A percentile compares a stretch with the other conserved stretches of the same genome.
phyloP scores from a whole-genome alignment of 306 rosid species.

The Inga oerstediana region DNA sequence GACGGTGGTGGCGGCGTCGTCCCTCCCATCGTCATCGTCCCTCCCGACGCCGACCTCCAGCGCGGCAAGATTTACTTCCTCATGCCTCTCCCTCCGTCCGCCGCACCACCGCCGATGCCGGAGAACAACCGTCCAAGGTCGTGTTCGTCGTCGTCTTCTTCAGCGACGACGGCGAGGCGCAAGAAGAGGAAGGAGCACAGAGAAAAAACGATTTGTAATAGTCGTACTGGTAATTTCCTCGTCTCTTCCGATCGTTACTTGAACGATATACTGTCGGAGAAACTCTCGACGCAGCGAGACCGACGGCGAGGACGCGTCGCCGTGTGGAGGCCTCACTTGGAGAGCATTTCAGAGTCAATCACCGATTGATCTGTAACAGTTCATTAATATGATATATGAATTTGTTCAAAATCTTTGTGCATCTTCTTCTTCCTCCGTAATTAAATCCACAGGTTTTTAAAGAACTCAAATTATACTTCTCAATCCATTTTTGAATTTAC shows the following conservation, averaged over 20 bases:
- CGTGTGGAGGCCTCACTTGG: constrained; percentile 86
- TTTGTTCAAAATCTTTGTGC: not conserved
- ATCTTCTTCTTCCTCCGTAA: no score
- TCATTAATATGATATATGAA: not conserved
- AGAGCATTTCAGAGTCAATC: constrained; percentile 78
- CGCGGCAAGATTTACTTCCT: constrained; percentile 94
- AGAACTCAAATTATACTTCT: constrained; percentile 23
- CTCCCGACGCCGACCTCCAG: constrained; percentile 77
- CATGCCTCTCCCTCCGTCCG: constrained; percentile 55
- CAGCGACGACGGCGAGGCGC: not conserved
- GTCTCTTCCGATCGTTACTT: constrained; percentile 66
- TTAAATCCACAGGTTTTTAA: no score
- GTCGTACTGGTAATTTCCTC: constrained; percentile 28
- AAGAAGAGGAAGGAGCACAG: constrained; percentile 45
- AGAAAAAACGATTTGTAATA: not conserved
- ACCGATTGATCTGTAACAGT: constrained; percentile 47
- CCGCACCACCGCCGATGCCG: not conserved
- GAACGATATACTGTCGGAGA: constrained; percentile 76
- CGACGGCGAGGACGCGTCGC: constrained; percentile 74
- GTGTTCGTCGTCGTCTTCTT: constrained; percentile 30
- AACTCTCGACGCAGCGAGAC: constrained; percentile 58
- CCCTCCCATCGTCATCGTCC: constrained; percentile 70
- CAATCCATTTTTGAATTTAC: constrained; percentile 28
- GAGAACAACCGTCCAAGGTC: constrained; percentile 40
- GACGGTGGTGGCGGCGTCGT: constrained; percentile 33